Evolutionary conservation across 2,329 filamentous ascomycete genomes (phyloP).

Genomic region (Claviceps sp.): DNA sequence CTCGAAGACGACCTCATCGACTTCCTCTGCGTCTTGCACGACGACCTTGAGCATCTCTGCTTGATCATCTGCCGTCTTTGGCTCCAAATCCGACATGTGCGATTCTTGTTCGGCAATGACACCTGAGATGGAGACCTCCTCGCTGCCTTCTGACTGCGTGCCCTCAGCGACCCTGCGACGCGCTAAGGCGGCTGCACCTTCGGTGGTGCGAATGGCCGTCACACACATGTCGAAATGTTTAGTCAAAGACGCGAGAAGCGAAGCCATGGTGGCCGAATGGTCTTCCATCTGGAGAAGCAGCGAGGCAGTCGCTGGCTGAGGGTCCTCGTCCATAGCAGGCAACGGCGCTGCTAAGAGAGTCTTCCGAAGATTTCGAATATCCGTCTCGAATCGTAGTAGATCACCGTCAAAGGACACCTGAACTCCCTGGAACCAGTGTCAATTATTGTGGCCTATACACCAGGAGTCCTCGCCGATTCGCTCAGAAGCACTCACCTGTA

Average conservation of each 20-base stretch:
- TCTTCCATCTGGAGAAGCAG: conserved; percentile 51
- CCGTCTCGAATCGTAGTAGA: conserved; percentile 59
- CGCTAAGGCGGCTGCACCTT: conserved; percentile 59
- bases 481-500: conserved; percentile 39
- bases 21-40: conserved; percentile 52
- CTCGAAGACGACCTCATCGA: conserved; percentile 52
- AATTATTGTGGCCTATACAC: neutral
- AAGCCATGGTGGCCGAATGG: conserved; percentile 72
- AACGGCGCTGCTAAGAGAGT: conserved; percentile 32
- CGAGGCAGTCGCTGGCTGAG: conserved; percentile 29
- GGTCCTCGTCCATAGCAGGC: conserved; percentile 19
- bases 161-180: conserved; percentile 55
- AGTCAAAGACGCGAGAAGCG: conserved; percentile 65
- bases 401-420: conserved; percentile 66
- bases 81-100: conserved; percentile 42
- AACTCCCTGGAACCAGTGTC: conserved; percentile 29
- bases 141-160: conserved; percentile 30
- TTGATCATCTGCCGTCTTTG: conserved; percentile 62
- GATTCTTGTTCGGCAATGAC: conserved; percentile 47
- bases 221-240: conserved; percentile 89
- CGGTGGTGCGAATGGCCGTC: conserved; percentile 79
- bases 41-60: conserved; percentile 75
- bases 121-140: conserved; percentile 49
- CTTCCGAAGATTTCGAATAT: conserved; percentile 52
- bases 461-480: neutral